phyloP scores from a whole-genome alignment of 1,284 basidiomycete genomes.

The Tilletia caries region DNA sequence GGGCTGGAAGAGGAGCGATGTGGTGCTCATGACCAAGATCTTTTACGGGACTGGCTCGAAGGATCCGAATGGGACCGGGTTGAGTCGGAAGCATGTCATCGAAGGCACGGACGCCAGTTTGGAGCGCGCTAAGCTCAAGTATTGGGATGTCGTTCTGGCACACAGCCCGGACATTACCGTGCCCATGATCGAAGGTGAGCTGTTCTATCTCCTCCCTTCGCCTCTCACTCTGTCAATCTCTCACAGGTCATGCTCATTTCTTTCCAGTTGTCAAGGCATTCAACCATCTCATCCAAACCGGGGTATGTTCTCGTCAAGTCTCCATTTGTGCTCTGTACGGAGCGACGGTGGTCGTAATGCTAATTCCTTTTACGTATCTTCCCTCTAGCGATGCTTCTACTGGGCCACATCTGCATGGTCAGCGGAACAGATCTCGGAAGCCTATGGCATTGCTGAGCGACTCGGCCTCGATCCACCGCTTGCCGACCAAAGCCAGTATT shows the following conservation, averaged over 20 bases:
- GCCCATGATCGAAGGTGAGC: conserved; percentile 60
- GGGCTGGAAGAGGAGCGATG: conserved; percentile 61
- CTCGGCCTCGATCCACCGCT: conserved; percentile 68
- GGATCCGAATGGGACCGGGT: conserved; percentile 61
- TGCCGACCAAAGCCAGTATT: conserved; percentile 70
- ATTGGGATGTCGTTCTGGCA: conserved; percentile 58
- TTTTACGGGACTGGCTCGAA: conserved; percentile 59
- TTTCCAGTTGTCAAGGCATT: conserved; percentile 62
- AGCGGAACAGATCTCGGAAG: conserved; percentile 70
- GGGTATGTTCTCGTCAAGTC: conserved; percentile 38
- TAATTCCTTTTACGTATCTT: background rate
- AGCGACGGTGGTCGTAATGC: background rate
- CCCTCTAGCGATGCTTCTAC: conserved; percentile 61
- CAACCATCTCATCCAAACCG: conserved; percentile 58
- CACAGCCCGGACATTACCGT: conserved; percentile 63
- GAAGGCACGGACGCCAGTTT: conserved; percentile 72
- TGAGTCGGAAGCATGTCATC: conserved; percentile 75
- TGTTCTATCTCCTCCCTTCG: background rate
- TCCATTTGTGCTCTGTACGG: too few relatives aligned
- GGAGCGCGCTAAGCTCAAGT: conserved; percentile 69
- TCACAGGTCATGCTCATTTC: background rate
- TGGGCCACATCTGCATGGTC: conserved; percentile 76
- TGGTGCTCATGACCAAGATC: conserved; percentile 68
- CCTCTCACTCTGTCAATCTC: too few relatives aligned
- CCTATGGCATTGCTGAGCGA: conserved; percentile 68